Percentiles rank a stretch among this genome's conserved stretches.
phyloP scores from a whole-genome alignment of 2,329 filamentous ascomycete species.

The Pestalotiopsis sp. region DNA sequence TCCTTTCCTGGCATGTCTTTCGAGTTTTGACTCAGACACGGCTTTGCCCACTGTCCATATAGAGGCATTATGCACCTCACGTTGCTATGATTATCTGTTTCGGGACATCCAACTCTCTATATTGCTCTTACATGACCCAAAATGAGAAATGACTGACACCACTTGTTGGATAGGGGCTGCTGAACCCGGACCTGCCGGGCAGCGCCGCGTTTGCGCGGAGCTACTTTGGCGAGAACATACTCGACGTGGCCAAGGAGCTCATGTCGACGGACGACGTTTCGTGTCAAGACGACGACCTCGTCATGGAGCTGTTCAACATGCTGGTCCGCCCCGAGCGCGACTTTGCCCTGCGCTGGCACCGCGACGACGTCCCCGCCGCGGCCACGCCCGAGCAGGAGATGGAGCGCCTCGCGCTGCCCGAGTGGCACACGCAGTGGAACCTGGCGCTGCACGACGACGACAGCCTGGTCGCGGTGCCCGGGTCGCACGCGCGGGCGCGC shows the following conservation, averaged over 20 bases:
- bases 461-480: conserved; percentile 75
- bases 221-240: conserved; percentile 72
- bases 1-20: too few species aligned
- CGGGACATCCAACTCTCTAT: too few species aligned
- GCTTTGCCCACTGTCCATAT: too few species aligned
- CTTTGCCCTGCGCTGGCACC: conserved; percentile 81
- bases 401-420: conserved; percentile 57
- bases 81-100: too few species aligned
- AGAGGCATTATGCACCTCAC: too few species aligned
- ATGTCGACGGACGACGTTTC: conserved; percentile 40
- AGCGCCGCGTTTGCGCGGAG: conserved; percentile 62
- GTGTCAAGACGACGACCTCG: conserved; percentile 57
- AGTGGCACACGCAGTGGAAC: conserved; percentile 86
- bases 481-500: conserved; percentile 70
- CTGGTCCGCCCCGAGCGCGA: conserved; percentile 71
- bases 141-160: too few species aligned
- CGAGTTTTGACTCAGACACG: too few species aligned
- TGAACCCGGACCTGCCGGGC: conserved; percentile 71
- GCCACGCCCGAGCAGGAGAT: conserved; percentile 69
- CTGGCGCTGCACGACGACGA: conserved; percentile 73
- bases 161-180: conserved; percentile 53
- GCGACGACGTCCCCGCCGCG: conserved; percentile 76
- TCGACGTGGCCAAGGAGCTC: conserved; percentile 66
- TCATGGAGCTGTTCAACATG: conserved; percentile 89
- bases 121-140: too few species aligned